phyloP scores from a whole-genome alignment of 495 filamentous ascomycete genomes.

The Talaromyces borbonicus region DNA sequence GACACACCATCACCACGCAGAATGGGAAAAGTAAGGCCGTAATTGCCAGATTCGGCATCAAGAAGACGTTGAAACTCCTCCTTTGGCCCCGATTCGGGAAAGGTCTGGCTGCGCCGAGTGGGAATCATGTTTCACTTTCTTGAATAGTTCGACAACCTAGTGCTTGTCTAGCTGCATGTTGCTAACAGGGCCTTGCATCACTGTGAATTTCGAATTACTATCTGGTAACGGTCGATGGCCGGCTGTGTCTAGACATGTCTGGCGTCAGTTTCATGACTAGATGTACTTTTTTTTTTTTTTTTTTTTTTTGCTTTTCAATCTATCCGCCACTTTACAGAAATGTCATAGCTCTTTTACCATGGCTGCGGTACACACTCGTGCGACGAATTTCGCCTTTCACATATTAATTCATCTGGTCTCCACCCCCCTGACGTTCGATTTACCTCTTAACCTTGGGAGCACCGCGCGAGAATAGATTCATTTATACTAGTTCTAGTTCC shows the following conservation, averaged over 20 bases:
- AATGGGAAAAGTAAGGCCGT: background rate
- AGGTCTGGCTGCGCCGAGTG: background rate
- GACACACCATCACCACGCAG: background rate
- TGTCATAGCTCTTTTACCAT: constrained; percentile 1
- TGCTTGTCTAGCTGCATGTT: background rate
- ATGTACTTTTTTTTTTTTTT: background rate
- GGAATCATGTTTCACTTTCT: constrained; percentile 3
- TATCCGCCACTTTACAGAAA: background rate
- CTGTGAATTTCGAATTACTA: background rate
- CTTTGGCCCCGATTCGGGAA: background rate
- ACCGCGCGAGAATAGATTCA: background rate
- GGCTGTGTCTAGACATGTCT: background rate
- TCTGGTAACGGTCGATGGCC: background rate
- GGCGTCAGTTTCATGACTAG: constrained; percentile 3
- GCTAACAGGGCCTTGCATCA: constrained; percentile 1
- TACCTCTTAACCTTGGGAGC: background rate
- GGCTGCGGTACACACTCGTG: constrained; percentile 2
- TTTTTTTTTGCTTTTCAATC: too few species aligned
- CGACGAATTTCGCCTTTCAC: background rate
- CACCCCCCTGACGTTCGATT: background rate
- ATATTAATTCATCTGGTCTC: background rate
- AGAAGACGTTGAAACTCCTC: background rate
- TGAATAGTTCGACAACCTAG: background rate
- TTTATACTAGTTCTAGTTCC: background rate
- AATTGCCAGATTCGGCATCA: background rate